Percentiles rank a stretch among this genome's conserved stretches.
These are phyloP conservation scores for Dinochytrium kinnereticum DNA, from an alignment of 371 early-diverging fungal species.

Conservation along the genomic window DNA sequence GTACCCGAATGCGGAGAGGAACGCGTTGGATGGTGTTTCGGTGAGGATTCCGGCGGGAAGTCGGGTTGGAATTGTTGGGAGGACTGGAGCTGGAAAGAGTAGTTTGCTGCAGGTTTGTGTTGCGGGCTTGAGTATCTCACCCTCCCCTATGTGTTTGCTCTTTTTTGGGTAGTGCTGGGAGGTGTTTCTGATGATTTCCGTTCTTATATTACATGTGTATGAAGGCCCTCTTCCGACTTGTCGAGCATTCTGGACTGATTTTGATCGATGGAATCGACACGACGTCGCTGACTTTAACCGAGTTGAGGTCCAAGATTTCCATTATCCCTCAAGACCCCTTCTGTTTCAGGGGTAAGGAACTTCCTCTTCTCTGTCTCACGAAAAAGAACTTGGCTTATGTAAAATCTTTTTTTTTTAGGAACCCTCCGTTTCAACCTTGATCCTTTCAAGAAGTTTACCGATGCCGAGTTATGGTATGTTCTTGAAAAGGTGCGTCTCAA, in stretches of 20 bases:
- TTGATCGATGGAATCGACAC: slow-evolving; percentile 58
- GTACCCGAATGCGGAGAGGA: slow-evolving; percentile 35
- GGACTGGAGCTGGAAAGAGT: slow-evolving; percentile 64
- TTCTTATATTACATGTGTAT: neutral
- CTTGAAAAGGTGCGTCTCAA: slow-evolving; percentile 60
- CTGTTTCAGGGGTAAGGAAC: slow-evolving; percentile 59
- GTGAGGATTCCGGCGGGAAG: slow-evolving; percentile 63
- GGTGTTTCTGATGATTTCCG: neutral
- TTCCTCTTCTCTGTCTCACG: no score
- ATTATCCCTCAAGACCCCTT: slow-evolving; percentile 72
- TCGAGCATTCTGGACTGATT: slow-evolving; percentile 38
- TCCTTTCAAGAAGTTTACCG: slow-evolving; percentile 69
- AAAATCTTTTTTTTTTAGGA: slow-evolving; percentile 36
- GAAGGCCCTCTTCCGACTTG: slow-evolving; percentile 45
- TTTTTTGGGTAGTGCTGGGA: no score
- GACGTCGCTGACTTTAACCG: slow-evolving; percentile 46
- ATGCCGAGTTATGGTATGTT: slow-evolving; percentile 76
- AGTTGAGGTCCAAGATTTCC: slow-evolving; percentile 58
- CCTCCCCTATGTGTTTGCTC: no score
- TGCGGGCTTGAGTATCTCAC: no score
- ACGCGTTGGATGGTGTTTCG: slow-evolving; percentile 33
- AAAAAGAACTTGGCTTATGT: neutral
- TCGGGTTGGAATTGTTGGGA: slow-evolving; percentile 82
- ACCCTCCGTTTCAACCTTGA: slow-evolving; percentile 81
- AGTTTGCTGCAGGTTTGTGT: slow-evolving; percentile 25